Evolutionary conservation across 805 yeast species (phyloP), one percentile per base, ranked within the genome.

Genomic region (Candida xyloterini): DNA sequence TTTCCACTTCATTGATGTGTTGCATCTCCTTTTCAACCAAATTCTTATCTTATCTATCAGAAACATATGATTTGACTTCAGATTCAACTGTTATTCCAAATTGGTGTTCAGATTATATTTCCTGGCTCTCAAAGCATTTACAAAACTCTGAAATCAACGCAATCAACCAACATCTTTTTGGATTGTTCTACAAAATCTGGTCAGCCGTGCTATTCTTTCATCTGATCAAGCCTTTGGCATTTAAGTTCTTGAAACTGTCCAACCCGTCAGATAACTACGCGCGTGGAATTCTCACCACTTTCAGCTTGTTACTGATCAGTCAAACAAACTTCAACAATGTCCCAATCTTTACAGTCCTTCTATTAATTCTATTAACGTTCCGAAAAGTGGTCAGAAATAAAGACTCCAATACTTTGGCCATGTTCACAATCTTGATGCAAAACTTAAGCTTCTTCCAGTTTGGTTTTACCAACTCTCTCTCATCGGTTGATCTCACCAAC

Each of bases 401-500:
- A 25, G 42, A 33, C 27, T 44, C 50, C 14, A 58, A 43, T 45
- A 40, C 44, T 4, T 36, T 56, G 4, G 40, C 62, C 0, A 30
- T 68, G 3, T 61, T 73, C 42, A 63, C 65, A 2, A 47, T 88
- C 3, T 58, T 83, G 15, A 48, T 88, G 34, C 95, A 88, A 56
- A 81, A 87, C 50, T 66, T 88, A 29, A 66, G 89, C 0, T 93
- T 91, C 57, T 93, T 86, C 65, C 85, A 86, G 15, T 71, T 84
- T 58, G 98, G 98, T 0, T 87, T 86, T 35, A 89, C 98, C 0
- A 93, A 93, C 56, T 87, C 96, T 27, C 71, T 93, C 50, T 91
- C 97, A 0, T 83, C 97, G 0, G 80, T 93, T 15, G 97, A 91
- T 53, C 70, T 93, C 16, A 78, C 95, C 0, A 90, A 91, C 57